A percentile compares a stretch with the other conserved stretches of the same genome.
Conservation (phyloP, 495 filamentous ascomycete genomes). For the Halenospora varia region DNA sequence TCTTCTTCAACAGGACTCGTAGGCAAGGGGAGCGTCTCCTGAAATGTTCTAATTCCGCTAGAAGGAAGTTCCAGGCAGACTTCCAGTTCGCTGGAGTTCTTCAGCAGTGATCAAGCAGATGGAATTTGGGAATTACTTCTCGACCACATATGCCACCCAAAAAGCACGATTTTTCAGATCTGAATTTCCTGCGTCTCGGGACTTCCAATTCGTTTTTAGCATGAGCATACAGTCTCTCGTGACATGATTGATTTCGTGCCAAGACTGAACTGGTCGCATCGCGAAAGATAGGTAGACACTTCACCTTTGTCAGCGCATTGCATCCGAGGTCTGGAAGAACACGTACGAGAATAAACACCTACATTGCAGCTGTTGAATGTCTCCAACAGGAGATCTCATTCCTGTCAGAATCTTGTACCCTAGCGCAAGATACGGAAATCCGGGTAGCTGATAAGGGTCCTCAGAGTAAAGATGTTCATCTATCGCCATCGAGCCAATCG, state of each 20-base stretch:
- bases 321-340: neutral
- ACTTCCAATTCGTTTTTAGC: neutral
- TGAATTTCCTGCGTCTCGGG: neutral
- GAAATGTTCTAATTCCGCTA: neutral
- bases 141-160: neutral
- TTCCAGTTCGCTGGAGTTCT: neutral
- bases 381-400: neutral
- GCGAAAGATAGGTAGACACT: neutral
- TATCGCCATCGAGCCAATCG: neutral
- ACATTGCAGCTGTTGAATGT: neutral
- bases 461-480: neutral
- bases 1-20: neutral
- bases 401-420: neutral
- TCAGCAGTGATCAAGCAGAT: neutral
- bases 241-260: neutral
- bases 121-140: neutral
- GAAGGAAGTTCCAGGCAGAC: neutral
- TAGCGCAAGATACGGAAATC: neutral
- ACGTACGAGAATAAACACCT: neutral
- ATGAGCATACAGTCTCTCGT: neutral
- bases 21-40: neutral
- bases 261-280: neutral
- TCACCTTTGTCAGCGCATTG: neutral
- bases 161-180: neutral
- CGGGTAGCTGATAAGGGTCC: neutral